Evolutionary conservation across 139 green algal species (phyloP), one percentile per base, ranked within the genome.

Genomic region (Micromonas commoda): DNA sequence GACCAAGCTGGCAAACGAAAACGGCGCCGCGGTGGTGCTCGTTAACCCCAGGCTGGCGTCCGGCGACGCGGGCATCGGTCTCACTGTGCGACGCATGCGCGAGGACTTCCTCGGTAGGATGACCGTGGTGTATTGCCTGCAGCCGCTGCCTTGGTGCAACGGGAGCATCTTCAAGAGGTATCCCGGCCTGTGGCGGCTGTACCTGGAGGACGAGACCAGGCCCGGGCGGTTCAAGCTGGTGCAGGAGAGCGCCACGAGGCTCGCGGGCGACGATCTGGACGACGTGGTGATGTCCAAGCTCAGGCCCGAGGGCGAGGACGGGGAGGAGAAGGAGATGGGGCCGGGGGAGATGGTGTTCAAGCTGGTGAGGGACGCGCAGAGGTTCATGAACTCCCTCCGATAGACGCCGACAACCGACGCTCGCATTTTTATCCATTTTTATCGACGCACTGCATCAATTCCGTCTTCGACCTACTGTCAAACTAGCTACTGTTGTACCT

Each of bases 11-110:
- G 65, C 51, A 20, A 74, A 52, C 64, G 77, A 76, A 9, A 33
- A 65, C 72, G 53, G 38, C 23, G 35, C n/a, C 20, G 53, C 86
- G 1, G 33, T 97, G 0, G 86, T 97, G 67, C 85, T 97, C 63
- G 96, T 96, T 80, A 98, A 98, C 85, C 91, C 93, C 24, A 86
- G 93, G 2, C 82, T 98, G 68, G 85, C 84, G 67, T 91, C 89
- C 81, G 93, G 92, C 16, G 94, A 99, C 64, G 92, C 97, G 39
- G 94, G 94, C 2, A 83, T 98, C 32, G 94, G 94, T 3, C 82
- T 99, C 52, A 97, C 93, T 74, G 86, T 94, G 39, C 86, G 94
- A 6, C 70, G 83, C 29, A 68, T 81, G 64, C 54, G 82, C 28
- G 81, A 93, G 23, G 71, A 82, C 19, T 96, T 97, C 82, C 80